phyloP scores from a whole-genome alignment of 164 flowering plant species.

The Liquidambar formosana region DNA sequence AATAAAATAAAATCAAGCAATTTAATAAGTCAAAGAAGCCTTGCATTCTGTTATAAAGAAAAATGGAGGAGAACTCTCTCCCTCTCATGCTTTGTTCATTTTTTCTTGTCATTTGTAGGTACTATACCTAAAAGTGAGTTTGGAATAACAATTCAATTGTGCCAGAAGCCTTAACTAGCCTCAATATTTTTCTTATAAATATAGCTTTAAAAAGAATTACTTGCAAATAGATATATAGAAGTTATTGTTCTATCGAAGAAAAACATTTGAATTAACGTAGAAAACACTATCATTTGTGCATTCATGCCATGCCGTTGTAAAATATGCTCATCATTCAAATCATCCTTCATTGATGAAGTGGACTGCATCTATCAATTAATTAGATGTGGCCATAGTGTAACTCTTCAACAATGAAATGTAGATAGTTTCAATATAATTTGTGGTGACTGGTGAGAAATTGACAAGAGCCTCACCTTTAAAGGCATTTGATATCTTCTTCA shows the following conservation, averaged over 20 bases:
- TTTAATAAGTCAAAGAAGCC: neutral
- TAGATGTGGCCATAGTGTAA: neutral
- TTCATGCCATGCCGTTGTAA: no score
- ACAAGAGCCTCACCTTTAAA: conserved; percentile 54
- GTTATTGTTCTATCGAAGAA: no score
- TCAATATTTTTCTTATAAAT: neutral
- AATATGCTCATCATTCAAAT: no score
- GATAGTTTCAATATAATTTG: neutral
- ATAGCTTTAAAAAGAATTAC: neutral
- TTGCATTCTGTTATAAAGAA: neutral
- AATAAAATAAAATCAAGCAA: neutral
- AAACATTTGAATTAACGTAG: no score
- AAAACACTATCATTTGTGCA: no score
- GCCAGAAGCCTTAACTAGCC: neutral
- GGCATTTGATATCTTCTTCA: conserved; percentile 48
- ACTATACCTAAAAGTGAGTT: no score
- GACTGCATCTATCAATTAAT: no score
- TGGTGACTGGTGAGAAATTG: neutral
- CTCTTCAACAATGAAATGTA: neutral
- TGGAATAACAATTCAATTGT: neutral
- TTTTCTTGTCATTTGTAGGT: neutral
- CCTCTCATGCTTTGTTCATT: neutral
- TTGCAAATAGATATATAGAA: neutral
- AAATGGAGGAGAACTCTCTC: neutral
- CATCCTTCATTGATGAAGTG: no score